Conservation (phyloP, 2,329 filamentous ascomycete genomes). For the Pseudogymnoascus sp. region DNA sequence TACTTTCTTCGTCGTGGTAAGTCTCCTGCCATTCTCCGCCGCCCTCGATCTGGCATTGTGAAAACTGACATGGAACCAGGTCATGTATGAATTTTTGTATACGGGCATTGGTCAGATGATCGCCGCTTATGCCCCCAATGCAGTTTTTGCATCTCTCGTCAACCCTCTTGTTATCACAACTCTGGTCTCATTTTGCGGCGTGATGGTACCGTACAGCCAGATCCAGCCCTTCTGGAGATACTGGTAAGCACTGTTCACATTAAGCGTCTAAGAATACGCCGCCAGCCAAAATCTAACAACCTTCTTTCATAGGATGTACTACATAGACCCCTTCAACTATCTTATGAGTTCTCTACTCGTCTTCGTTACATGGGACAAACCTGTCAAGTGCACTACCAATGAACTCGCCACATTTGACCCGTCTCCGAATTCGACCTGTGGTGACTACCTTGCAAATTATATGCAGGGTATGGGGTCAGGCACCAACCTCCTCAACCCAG, state of each 20-base stretch:
- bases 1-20: constrained; percentile 41
- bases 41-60: neutral
- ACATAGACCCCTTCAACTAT: constrained; percentile 54
- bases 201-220: constrained; percentile 57
- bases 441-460: constrained; percentile 47
- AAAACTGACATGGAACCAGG: constrained; percentile 9
- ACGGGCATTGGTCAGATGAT: constrained; percentile 54
- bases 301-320: constrained; percentile 34
- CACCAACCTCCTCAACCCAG: constrained; percentile 49
- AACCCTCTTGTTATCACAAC: constrained; percentile 50
- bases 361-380: constrained; percentile 40
- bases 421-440: constrained; percentile 41
- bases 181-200: constrained; percentile 66
- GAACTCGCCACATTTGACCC: constrained; percentile 40
- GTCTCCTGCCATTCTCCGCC: neutral
- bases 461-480: constrained; percentile 31
- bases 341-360: constrained; percentile 47
- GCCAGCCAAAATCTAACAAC: neutral
- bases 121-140: constrained; percentile 53
- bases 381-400: constrained; percentile 36
- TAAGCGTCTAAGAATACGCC: neutral
- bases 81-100: constrained; percentile 53
- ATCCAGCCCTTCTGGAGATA: constrained; percentile 59
- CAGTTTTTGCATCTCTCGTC: constrained; percentile 48
- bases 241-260: constrained; percentile 10